Percentiles rank a stretch among this genome's conserved stretches.
These are phyloP conservation scores for Candida tropicalis DNA, from an alignment of 1,139 yeast species.

Conservation along the genomic window DNA sequence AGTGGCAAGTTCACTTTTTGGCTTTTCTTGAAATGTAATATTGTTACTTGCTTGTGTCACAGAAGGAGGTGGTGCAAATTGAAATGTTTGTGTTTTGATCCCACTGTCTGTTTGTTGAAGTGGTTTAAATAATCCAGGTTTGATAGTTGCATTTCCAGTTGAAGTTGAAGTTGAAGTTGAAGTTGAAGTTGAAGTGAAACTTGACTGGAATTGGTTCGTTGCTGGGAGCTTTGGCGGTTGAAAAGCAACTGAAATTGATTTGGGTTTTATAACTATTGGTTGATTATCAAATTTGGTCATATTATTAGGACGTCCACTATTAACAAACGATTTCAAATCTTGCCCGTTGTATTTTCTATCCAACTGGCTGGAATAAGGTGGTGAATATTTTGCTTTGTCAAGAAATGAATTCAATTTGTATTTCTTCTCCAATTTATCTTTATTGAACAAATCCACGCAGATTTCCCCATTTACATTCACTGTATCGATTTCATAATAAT, in stretches of 20 bases:
- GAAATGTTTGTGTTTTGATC: not conserved
- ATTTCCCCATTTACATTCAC: constrained; percentile 32
- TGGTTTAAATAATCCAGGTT: constrained; percentile 2
- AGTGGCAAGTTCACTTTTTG: not conserved
- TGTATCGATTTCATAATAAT: constrained; percentile 64
- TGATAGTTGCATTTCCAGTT: not conserved
- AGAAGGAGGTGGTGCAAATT: not conserved
- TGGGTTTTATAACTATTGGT: not conserved
- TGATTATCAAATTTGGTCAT: constrained; percentile 8
- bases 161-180: not conserved
- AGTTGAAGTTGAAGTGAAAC: not conserved
- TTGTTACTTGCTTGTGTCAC: not conserved
- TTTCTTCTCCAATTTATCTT: constrained; percentile 42
- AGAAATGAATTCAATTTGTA: constrained; percentile 47
- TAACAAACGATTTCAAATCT: constrained; percentile 35
- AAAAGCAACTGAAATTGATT: not conserved
- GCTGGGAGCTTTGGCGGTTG: not conserved
- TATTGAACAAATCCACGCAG: constrained; percentile 59
- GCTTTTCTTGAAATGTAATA: not conserved
- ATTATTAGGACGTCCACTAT: constrained; percentile 39
- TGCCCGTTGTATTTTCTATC: constrained; percentile 47
- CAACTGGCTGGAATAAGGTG: constrained; percentile 57
- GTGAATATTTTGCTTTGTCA: constrained; percentile 55
- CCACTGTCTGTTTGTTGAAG: not conserved
- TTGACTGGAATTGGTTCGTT: not conserved